phyloP scores from a whole-genome alignment of 495 filamentous ascomycete species.

The Daldinia loculata region DNA sequence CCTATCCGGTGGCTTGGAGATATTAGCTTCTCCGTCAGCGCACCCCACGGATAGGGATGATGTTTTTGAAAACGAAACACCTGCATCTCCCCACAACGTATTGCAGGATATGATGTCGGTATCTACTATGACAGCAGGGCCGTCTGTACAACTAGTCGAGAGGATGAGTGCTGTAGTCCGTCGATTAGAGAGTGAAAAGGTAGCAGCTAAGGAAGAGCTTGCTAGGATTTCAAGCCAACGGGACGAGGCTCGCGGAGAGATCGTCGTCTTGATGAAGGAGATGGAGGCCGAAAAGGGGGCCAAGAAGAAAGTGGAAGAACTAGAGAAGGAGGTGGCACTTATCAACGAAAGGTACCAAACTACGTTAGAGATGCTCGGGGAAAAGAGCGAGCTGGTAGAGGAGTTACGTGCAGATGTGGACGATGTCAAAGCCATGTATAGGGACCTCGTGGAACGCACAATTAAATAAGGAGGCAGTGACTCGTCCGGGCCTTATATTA shows the following conservation, averaged over 20 bases:
- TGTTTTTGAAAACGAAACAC: constrained; percentile 66
- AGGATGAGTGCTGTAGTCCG: constrained; percentile 94
- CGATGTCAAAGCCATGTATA: constrained; percentile 94
- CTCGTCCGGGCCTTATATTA: constrained; percentile 17
- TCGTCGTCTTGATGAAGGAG: constrained; percentile 87
- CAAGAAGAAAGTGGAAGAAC: constrained; percentile 64
- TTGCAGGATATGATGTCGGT: constrained; percentile 90
- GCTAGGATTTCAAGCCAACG: constrained; percentile 79
- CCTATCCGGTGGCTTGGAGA: constrained; percentile 41
- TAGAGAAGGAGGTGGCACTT: constrained; percentile 73
- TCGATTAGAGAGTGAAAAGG: constrained; percentile 88
- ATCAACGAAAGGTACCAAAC: constrained; percentile 81
- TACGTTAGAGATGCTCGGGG: constrained; percentile 91
- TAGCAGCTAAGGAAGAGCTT: constrained; percentile 84
- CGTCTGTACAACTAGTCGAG: constrained; percentile 94
- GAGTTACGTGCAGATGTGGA: constrained; percentile 87
- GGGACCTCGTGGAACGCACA: constrained; percentile 87
- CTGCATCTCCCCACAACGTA: constrained; percentile 73
- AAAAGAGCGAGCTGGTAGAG: constrained; percentile 94
- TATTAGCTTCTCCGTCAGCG: constrained; percentile 50
- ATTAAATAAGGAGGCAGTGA: constrained; percentile 54
- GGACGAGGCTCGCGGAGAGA: constrained; percentile 89
- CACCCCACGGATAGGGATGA: constrained; percentile 77
- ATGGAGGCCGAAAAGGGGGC: constrained; percentile 72
- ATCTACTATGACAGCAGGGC: constrained; percentile 87